These are phyloP conservation scores for Trametes pubescens DNA, from an alignment of 1,284 basidiomycete genomes.

Conservation along the genomic window DNA sequence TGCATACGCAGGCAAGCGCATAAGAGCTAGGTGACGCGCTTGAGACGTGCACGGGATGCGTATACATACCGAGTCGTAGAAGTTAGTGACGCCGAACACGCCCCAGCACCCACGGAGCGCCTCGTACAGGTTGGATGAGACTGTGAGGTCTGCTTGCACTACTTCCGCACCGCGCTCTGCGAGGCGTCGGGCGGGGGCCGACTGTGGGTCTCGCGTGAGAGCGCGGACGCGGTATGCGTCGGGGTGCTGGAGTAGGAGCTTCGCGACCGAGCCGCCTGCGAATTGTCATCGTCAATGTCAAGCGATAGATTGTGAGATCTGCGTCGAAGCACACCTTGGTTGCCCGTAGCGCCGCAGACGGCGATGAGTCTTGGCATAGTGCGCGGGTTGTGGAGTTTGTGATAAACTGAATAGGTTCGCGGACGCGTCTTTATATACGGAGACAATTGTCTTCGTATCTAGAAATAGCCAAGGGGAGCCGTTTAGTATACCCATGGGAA, in stretches of 20 bases:
- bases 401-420: not conserved
- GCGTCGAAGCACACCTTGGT: constrained; percentile 26
- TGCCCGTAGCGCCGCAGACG: constrained; percentile 36
- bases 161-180: constrained; percentile 33
- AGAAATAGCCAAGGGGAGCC: too few relatives aligned
- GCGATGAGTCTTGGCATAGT: constrained; percentile 33
- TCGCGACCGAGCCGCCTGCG: constrained; percentile 36
- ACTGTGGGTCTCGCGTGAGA: constrained; percentile 32
- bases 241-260: constrained; percentile 30
- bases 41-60: not conserved
- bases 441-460: too few relatives aligned
- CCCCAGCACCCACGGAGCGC: constrained; percentile 37
- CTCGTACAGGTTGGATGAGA: constrained; percentile 24
- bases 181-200: constrained; percentile 26
- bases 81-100: constrained; percentile 39
- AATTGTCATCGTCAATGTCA: not conserved
- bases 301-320: not conserved
- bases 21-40: not conserved
- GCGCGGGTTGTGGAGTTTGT: not conserved
- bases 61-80: constrained; percentile 36
- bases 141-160: constrained; percentile 33
- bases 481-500: too few relatives aligned
- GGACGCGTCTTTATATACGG: too few relatives aligned
- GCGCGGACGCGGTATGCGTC: constrained; percentile 33
- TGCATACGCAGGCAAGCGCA: not conserved